Percentiles rank a stretch among this genome's conserved stretches.
Conservation (phyloP, 441 rosid genomes). For the Mallotus repandus region DNA sequence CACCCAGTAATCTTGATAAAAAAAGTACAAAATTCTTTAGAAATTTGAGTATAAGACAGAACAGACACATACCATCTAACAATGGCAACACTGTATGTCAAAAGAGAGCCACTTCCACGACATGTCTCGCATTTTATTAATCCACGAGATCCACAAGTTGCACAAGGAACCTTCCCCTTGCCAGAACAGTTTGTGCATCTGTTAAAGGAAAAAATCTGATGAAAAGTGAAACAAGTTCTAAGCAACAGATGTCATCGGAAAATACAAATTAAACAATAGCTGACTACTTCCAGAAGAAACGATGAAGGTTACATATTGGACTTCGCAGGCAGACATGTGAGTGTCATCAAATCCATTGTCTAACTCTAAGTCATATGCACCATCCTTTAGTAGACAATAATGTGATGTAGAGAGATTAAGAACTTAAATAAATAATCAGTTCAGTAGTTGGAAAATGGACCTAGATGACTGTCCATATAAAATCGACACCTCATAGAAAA, state of each 20-base stretch:
- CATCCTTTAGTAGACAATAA: not conserved
- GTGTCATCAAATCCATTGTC: not conserved
- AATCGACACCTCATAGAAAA: not conserved
- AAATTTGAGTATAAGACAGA: not conserved
- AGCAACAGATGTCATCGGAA: not conserved
- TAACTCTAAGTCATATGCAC: not conserved
- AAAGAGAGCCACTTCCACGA: constrained; percentile 62
- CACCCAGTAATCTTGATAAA: not conserved
- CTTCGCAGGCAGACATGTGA: not conserved
- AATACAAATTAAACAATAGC: not conserved
- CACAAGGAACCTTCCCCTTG: constrained; percentile 82
- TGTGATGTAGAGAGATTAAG: not conserved
- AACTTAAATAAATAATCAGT: not conserved
- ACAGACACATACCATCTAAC: constrained; percentile 59
- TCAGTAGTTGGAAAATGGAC: not conserved
- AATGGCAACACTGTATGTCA: constrained; percentile 55
- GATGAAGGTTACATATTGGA: not conserved
- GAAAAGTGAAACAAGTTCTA: not conserved
- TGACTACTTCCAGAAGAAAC: not conserved
- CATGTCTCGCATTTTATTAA: constrained; percentile 71
- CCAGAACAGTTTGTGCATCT: constrained; percentile 75
- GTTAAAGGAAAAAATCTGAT: constrained; percentile 18
- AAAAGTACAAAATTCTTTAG: not conserved
- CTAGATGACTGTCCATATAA: not conserved
- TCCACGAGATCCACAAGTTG: constrained; percentile 80